Base-by-base conservation (phyloP, 1,139 yeast genomes). In the Candida anutae region DNA sequence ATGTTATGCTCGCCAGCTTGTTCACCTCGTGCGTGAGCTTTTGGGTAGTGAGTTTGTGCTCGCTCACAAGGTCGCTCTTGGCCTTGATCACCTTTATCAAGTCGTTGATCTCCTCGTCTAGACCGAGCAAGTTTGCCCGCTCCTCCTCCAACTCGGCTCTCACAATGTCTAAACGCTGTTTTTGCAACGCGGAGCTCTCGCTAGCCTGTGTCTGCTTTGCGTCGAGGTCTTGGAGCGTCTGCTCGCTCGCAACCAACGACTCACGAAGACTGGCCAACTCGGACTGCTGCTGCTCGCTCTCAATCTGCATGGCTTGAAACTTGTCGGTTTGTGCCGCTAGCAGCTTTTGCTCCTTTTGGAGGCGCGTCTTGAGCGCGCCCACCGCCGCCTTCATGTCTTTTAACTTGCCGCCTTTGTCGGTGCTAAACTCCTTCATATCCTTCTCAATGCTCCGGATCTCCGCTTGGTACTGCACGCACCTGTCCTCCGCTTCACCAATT, bases 341-440 rank as follows among this genome's bases (percentile, higher is more conserved):
- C 4, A 48, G 53, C 4, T 46, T 45, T 31, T 72, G 76, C 29
- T 71, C 60, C 2, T 55, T 37, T 2, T 40, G 39, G 1, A 78
- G 53, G 16, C 53, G 46, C 10, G 46, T 38, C 13, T 65, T 55
- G 26, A 79, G 48, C 5, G 36, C 26, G 3, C 48, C 46, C 9
- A 81, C 62, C 38, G 82, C 88, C 15, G 50, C 43, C 43, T 77
- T 74, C 31, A 93, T 58, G 39, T 81, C 74, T 30, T 74, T 73
- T 33, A 93, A 63, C 50, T 90, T 93, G 1, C 79, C 71, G 1
- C 88, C 85, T 42, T 87, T 88, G 50, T 93, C 83, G 31, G 61
- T 64, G 35, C 73, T 74, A 50, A 88, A 88, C 42, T 93, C 98
- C 29, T 66, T 62, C 62, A 87, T 83, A 50, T 93, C 98, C 19